Conservation (phyloP, 768 basidiomycete genomes). For the Termitomyces bulborhizus region DNA sequence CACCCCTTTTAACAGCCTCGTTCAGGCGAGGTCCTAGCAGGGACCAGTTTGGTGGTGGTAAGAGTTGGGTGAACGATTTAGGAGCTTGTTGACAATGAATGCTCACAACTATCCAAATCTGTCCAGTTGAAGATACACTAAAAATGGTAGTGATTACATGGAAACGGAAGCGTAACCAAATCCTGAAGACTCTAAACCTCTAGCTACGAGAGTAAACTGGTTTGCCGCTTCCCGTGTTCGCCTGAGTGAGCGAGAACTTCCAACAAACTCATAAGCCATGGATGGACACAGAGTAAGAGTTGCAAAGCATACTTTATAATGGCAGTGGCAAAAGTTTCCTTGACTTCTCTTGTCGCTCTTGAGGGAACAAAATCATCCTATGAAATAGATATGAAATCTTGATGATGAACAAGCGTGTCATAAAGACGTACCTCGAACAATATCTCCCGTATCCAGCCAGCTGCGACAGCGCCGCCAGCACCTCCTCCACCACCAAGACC, state of each 20-base stretch:
- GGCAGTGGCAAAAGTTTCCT: constrained; percentile 71
- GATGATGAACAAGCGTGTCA: no score
- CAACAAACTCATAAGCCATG: not conserved
- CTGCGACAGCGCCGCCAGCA: constrained; percentile 24
- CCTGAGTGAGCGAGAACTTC: constrained; percentile 65
- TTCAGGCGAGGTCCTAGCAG: no score
- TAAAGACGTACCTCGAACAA: constrained; percentile 49
- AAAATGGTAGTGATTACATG: constrained; percentile 29
- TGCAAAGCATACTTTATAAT: constrained; percentile 49
- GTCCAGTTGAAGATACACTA: not conserved
- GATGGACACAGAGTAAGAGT: not conserved
- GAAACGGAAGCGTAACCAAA: constrained; percentile 77
- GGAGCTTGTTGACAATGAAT: no score
- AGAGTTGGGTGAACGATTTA: no score
- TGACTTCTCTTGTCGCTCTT: constrained; percentile 68
- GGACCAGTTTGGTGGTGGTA: no score
- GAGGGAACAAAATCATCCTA: constrained; percentile 72
- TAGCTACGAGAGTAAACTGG: constrained; percentile 79
- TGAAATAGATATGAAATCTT: not conserved
- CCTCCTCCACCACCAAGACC: constrained; percentile 16
- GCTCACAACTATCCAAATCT: no score
- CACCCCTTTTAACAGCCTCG: no score
- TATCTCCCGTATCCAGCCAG: constrained; percentile 69
- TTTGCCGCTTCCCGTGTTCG: constrained; percentile 78
- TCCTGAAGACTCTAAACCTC: constrained; percentile 78